Conservation (phyloP, 768 basidiomycete genomes). For the Tylopilus plumbeoviolaceoides region DNA sequence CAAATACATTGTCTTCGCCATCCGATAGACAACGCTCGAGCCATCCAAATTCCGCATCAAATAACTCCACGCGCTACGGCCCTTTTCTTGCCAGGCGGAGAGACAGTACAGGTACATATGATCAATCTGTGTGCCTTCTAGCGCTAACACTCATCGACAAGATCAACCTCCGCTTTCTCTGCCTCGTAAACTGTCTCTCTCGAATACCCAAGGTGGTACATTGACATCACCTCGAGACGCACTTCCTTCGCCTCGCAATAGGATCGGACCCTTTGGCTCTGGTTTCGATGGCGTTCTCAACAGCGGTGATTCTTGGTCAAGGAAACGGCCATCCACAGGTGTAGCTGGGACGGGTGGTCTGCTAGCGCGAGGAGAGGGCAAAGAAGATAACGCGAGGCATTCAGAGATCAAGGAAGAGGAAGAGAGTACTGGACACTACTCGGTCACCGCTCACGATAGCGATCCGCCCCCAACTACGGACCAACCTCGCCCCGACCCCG, state of each 20-base stretch:
- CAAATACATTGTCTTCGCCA: slow-evolving; percentile 55
- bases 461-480: slow-evolving; percentile 7
- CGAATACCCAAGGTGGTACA: slow-evolving; percentile 50
- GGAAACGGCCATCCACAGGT: slow-evolving; percentile 59
- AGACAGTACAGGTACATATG: slow-evolving; percentile 59
- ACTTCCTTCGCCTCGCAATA: slow-evolving; percentile 60
- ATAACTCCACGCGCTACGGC: slow-evolving; percentile 61
- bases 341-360: slow-evolving; percentile 39
- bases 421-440: slow-evolving; percentile 28
- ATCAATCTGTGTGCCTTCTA: neutral
- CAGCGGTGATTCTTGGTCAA: slow-evolving; percentile 67
- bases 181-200: slow-evolving; percentile 68
- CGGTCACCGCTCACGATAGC: slow-evolving; percentile 3
- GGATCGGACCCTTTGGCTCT: slow-evolving; percentile 52
- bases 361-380: slow-evolving; percentile 39
- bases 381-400: slow-evolving; percentile 37
- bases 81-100: slow-evolving; percentile 54
- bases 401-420: slow-evolving; percentile 60
- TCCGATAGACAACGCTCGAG: slow-evolving; percentile 58
- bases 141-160: slow-evolving; percentile 27
- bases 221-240: slow-evolving; percentile 55
- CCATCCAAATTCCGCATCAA: slow-evolving; percentile 44
- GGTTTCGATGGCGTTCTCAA: slow-evolving; percentile 72
- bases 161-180: slow-evolving; percentile 55
- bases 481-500: slow-evolving; percentile 11